Conservation (phyloP, 2,329 filamentous ascomycete species). For the Paecilomyces formosus region DNA sequence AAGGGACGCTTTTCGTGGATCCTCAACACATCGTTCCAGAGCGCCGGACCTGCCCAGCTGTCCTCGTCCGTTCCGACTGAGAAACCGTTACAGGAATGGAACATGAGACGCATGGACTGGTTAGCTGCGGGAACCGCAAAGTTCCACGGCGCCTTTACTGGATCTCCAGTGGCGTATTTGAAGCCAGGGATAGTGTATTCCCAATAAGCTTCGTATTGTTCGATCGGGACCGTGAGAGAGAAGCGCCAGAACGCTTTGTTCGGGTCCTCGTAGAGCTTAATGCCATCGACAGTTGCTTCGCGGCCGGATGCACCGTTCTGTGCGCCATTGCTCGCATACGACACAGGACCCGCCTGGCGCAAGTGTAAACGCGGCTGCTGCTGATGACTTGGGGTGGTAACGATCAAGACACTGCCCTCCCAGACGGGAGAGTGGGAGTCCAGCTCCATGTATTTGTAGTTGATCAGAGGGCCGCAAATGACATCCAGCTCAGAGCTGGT, state of each 20-base stretch:
- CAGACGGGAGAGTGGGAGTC: conserved; percentile 43
- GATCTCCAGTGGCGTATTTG: conserved; percentile 51
- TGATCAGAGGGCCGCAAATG: conserved; percentile 42
- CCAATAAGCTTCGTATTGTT: conserved; percentile 66
- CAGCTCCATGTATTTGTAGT: conserved; percentile 40
- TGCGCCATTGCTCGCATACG: conserved; percentile 10
- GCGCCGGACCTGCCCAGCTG: conserved; percentile 52
- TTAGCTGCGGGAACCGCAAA: conserved; percentile 52
- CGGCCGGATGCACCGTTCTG: conserved; percentile 8
- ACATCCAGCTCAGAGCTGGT: conserved; percentile 28
- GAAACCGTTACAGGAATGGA: conserved; percentile 63
- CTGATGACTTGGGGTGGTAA: conserved; percentile 65
- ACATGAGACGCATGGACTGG: conserved; percentile 64
- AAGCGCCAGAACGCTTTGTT: conserved; percentile 55
- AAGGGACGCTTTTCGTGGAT: conserved; percentile 54
- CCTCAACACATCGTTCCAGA: conserved; percentile 60
- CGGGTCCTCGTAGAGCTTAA: conserved; percentile 55
- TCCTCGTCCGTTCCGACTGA: conserved; percentile 59
- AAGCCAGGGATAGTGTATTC: conserved; percentile 67
- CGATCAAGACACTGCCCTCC: conserved; percentile 80
- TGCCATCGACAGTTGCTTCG: conserved; percentile 30
- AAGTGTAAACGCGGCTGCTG: conserved; percentile 52
- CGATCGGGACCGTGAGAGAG: conserved; percentile 56
- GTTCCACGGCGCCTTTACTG: conserved; percentile 44
- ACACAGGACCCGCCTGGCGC: conserved; percentile 25